phyloP scores from a whole-genome alignment of 2,329 filamentous ascomycete genomes.

The Pseudomassariella vexata region DNA sequence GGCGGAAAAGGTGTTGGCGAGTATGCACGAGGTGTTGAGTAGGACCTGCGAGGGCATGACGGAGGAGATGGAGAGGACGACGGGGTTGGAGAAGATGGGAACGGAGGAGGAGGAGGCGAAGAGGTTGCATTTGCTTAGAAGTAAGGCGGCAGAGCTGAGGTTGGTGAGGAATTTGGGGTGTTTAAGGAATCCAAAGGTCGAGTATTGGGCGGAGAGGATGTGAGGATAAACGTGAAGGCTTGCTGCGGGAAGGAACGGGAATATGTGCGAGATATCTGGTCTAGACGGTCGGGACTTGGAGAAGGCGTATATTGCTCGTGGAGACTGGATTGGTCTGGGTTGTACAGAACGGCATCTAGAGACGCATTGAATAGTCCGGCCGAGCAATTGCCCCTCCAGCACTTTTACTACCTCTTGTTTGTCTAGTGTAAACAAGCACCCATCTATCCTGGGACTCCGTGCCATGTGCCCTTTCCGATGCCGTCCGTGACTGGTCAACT shows the following conservation, averaged over 20 bases:
- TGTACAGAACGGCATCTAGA: too few relatives aligned
- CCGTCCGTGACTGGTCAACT: too few relatives aligned
- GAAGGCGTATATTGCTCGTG: too few relatives aligned
- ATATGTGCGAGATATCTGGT: too few relatives aligned
- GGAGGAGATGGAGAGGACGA: slow-evolving; percentile 36
- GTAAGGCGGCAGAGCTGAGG: slow-evolving; percentile 83
- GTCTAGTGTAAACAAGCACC: too few relatives aligned
- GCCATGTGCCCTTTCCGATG: too few relatives aligned
- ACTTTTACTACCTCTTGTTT: too few relatives aligned
- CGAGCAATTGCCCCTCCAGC: too few relatives aligned
- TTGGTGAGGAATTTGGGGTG: slow-evolving; percentile 70
- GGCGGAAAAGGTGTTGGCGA: slow-evolving; percentile 79
- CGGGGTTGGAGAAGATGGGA: slow-evolving; percentile 33
- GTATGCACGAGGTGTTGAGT: slow-evolving; percentile 81
- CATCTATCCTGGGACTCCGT: too few relatives aligned
- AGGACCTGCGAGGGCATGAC: slow-evolving; percentile 62
- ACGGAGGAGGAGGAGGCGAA: slow-evolving; percentile 42
- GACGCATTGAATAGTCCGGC: too few relatives aligned
- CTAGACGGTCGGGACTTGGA: too few relatives aligned
- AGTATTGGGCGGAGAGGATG: slow-evolving; percentile 54
- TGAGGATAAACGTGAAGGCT: slow-evolving; percentile 23
- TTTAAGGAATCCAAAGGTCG: slow-evolving; percentile 58
- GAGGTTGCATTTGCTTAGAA: slow-evolving; percentile 61
- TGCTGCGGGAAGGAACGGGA: slow-evolving; percentile 1
- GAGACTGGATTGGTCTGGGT: neutral